These are phyloP conservation scores for Coemansia furcata DNA, from an alignment of 192 early-diverging fungal genomes.

Conservation along the genomic window DNA sequence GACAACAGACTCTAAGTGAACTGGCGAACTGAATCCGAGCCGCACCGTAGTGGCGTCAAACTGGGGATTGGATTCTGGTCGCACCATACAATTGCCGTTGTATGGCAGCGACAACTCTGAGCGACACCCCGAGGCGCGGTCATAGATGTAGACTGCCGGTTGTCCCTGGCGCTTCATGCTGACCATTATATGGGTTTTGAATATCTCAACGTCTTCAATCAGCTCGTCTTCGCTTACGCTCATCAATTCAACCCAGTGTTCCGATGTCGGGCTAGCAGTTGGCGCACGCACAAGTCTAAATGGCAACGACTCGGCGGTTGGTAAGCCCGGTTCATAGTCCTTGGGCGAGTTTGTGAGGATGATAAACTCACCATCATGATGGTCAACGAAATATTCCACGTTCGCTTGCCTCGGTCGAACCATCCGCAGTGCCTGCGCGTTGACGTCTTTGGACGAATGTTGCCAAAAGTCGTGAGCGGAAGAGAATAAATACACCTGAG, in stretches of 20 bases:
- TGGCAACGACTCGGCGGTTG: constrained; percentile 45
- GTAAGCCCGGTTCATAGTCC: constrained; percentile 6
- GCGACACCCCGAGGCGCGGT: constrained; percentile 9
- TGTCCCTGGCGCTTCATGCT: constrained; percentile 35
- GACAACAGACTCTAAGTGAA: constrained; percentile 62
- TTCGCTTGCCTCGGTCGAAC: constrained; percentile 57
- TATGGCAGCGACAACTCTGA: constrained; percentile 34
- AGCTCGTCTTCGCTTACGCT: constrained; percentile 57
- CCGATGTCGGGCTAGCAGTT: constrained; percentile 30
- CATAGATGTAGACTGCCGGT: constrained; percentile 39
- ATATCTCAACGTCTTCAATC: constrained; percentile 77
- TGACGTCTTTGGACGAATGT: background rate
- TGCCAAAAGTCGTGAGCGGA: constrained; percentile 20
- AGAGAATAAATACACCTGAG: constrained; percentile 61
- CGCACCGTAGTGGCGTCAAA: constrained; percentile 48
- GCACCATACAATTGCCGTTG: constrained; percentile 53
- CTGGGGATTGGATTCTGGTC: constrained; percentile 60
- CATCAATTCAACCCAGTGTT: constrained; percentile 62
- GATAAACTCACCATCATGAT: constrained; percentile 57
- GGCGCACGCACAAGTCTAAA: constrained; percentile 62
- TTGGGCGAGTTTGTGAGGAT: constrained; percentile 48
- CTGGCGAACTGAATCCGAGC: constrained; percentile 58
- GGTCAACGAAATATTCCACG: constrained; percentile 76
- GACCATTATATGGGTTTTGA: constrained; percentile 49
- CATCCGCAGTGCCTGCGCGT: constrained; percentile 23